Evolutionary conservation across 1,139 yeast genomes (phyloP).

Genomic region (Tardiomyces digboiensis): DNA sequence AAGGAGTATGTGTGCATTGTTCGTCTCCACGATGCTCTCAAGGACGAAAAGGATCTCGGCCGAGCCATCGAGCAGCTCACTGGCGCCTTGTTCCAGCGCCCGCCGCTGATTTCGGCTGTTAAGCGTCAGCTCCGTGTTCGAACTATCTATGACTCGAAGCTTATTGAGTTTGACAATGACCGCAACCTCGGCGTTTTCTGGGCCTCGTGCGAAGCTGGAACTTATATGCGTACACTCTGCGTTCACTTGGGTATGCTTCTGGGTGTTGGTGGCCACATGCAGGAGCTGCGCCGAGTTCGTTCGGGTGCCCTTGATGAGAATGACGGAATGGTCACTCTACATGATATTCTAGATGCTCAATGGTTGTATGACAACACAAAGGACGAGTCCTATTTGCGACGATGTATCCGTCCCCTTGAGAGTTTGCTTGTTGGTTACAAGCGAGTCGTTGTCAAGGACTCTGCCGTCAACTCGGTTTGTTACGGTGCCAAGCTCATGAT

Average conservation of each 20-base stretch:
- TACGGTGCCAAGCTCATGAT: slow-evolving; percentile 99
- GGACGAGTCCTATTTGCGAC: slow-evolving; percentile 92
- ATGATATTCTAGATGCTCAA: slow-evolving; percentile 97
- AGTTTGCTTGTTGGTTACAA: slow-evolving; percentile 89
- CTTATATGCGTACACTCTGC: slow-evolving; percentile 98
- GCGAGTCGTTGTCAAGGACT: slow-evolving; percentile 95
- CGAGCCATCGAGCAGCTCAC: slow-evolving; percentile 89
- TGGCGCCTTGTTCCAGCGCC: slow-evolving; percentile 98
- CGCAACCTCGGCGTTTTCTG: slow-evolving; percentile 97
- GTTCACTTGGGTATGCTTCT: slow-evolving; percentile 97
- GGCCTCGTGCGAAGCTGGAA: slow-evolving; percentile 99
- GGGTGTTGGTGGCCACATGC: slow-evolving; percentile 99
- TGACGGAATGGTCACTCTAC: slow-evolving; percentile 90
- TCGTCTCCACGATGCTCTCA: slow-evolving; percentile 86
- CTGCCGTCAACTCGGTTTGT: slow-evolving; percentile 97
- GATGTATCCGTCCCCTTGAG: slow-evolving; percentile 92
- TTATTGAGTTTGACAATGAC: slow-evolving; percentile 93
- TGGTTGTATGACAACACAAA: slow-evolving; percentile 96
- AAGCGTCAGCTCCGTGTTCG: slow-evolving; percentile 98
- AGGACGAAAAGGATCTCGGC: slow-evolving; percentile 84
- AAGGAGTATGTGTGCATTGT: slow-evolving; percentile 98
- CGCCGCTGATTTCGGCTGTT: slow-evolving; percentile 97
- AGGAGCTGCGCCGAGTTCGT: slow-evolving; percentile 98
- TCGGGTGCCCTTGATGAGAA: slow-evolving; percentile 91
- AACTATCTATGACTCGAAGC: slow-evolving; percentile 92